Percentiles rank a stretch among this genome's conserved stretches.
Conservation (phyloP, 768 basidiomycete genomes). For the Xerocomus brunneocitrinus region DNA sequence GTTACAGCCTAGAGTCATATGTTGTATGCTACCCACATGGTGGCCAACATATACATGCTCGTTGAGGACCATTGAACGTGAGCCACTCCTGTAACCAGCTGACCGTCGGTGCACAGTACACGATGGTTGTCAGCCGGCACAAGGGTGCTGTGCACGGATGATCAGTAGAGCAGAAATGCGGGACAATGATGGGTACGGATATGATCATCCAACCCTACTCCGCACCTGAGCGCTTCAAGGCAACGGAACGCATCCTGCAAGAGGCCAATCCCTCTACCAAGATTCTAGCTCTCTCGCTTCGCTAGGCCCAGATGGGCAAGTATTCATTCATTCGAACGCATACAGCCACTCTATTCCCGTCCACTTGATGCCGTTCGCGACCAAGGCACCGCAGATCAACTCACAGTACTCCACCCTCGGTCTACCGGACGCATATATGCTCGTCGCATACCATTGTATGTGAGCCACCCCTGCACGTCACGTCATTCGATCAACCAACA, state of each 20-base stretch:
- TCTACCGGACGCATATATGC: neutral
- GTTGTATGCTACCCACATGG: neutral
- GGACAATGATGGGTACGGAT: neutral
- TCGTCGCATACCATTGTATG: neutral
- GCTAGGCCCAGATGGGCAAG: too few relatives aligned
- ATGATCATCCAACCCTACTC: too few relatives aligned
- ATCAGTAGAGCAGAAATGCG: neutral
- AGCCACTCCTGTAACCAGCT: constrained; percentile 3
- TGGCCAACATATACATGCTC: neutral
- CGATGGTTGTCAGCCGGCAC: neutral
- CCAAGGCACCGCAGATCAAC: neutral
- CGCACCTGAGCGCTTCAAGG: neutral
- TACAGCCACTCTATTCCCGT: neutral
- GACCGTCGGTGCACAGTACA: neutral
- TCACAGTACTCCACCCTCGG: neutral
- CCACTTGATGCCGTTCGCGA: neutral
- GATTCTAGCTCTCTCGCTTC: too few relatives aligned
- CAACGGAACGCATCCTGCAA: neutral
- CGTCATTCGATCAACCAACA: constrained; percentile 6
- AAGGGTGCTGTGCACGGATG: constrained; percentile 8
- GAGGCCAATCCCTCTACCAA: neutral
- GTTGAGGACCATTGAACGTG: constrained; percentile 1
- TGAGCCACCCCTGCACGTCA: constrained; percentile 9
- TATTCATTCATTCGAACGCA: neutral
- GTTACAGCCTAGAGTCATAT: too few relatives aligned